Evolutionary conservation across 306 rosid species (phyloP).

Genomic region (Lagenaria siceraria): DNA sequence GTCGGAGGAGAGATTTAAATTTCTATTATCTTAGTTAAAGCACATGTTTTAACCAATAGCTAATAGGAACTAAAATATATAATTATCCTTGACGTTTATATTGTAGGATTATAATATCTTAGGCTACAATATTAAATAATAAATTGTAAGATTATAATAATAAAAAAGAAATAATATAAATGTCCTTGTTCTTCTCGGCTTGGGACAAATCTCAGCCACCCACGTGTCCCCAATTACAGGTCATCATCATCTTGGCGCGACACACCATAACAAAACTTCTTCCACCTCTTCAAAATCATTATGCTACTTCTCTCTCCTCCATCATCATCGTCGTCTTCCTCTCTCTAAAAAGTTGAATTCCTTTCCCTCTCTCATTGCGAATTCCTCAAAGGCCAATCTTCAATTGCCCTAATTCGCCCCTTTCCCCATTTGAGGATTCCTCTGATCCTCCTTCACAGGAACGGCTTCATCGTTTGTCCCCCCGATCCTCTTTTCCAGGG

Average conservation of each 20-base stretch:
- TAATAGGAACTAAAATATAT: too few species aligned
- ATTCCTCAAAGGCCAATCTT: constrained; percentile 15
- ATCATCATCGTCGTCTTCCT: background rate
- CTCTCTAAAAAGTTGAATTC: background rate
- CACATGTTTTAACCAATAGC: too few species aligned
- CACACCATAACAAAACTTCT: background rate
- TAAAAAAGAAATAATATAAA: background rate
- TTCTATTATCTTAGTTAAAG: too few species aligned
- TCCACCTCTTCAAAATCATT: background rate
- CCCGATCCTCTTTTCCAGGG: constrained; percentile 12
- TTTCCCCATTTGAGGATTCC: constrained; percentile 6
- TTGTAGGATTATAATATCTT: too few species aligned
- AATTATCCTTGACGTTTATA: too few species aligned
- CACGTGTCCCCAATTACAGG: background rate
- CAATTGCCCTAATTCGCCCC: constrained; percentile 14
- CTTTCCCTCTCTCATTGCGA: constrained; percentile 10
- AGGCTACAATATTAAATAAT: too few species aligned
- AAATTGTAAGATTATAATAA: too few species aligned
- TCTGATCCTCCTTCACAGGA: constrained; percentile 13
- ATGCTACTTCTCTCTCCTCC: background rate
- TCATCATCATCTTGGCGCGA: background rate
- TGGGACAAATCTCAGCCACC: background rate
- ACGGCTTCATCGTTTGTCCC: background rate
- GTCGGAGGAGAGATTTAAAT: too few species aligned
- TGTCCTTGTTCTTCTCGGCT: background rate